Percentiles rank a stretch among this genome's conserved stretches.
phyloP scores from a whole-genome alignment of 2,329 filamentous ascomycete species.

The Fusarium piperis region DNA sequence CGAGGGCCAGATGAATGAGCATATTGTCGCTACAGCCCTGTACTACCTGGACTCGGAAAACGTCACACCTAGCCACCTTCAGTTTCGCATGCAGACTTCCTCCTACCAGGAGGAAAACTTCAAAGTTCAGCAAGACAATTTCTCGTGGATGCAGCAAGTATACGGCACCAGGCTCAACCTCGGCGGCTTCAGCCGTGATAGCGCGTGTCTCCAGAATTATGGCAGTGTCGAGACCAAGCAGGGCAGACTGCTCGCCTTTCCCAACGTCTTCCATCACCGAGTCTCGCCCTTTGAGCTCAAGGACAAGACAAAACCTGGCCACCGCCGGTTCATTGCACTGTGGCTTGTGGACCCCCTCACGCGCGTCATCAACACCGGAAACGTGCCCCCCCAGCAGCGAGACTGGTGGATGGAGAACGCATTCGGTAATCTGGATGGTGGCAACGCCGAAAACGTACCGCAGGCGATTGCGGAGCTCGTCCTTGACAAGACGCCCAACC shows the following conservation, averaged over 20 bases:
- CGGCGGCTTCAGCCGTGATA: fast-evolving
- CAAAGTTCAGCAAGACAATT: background rate
- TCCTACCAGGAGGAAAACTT: background rate
- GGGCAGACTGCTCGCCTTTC: slow-evolving; percentile 28
- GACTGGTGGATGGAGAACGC: slow-evolving; percentile 43
- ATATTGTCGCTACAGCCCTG: slow-evolving; percentile 41
- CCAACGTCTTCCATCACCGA: slow-evolving; percentile 34
- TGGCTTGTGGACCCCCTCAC: slow-evolving; percentile 63
- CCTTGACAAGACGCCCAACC: background rate
- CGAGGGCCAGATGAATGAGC: slow-evolving; percentile 43
- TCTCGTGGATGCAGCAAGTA: slow-evolving; percentile 18
- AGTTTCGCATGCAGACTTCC: slow-evolving; percentile 33
- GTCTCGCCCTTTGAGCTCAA: slow-evolving; percentile 54
- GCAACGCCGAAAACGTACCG: background rate
- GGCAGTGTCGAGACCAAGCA: slow-evolving; percentile 32
- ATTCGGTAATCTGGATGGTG: background rate
- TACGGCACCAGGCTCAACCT: background rate
- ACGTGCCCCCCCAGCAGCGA: slow-evolving; percentile 47
- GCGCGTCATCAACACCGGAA: slow-evolving; percentile 48
- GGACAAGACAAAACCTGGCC: slow-evolving; percentile 59
- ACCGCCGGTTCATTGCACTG: slow-evolving; percentile 62
- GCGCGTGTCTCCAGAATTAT: slow-evolving; percentile 21
- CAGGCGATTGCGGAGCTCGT: slow-evolving; percentile 8
- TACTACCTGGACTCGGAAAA: slow-evolving; percentile 41
- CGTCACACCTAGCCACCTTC: slow-evolving; percentile 24